Conservation (phyloP, 108 stramenopile species). For the Cyclotella distinguenda region DNA sequence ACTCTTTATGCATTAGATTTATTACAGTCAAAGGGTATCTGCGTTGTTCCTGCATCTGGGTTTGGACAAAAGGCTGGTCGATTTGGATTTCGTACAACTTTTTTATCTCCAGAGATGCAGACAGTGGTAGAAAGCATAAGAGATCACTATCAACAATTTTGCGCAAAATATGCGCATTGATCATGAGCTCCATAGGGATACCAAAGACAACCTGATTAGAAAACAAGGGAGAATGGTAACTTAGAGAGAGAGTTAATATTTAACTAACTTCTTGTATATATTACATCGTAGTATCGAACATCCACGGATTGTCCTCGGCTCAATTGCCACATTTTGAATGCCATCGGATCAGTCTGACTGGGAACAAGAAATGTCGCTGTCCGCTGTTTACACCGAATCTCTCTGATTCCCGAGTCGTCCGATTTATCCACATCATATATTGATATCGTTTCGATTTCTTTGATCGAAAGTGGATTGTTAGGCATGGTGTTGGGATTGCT, state of each 20-base stretch:
- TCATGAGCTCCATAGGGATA: background rate
- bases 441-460: conserved; percentile 85
- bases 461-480: conserved; percentile 47
- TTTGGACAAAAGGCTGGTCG: conserved; percentile 94
- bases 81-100: conserved; percentile 95
- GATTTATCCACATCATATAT: conserved; percentile 46
- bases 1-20: conserved; percentile 91
- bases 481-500: conserved; percentile 12
- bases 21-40: conserved; percentile 90
- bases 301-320: conserved; percentile 71
- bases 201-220: background rate
- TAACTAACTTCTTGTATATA: conserved; percentile 43
- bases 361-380: conserved; percentile 78
- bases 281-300: conserved; percentile 77
- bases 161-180: conserved; percentile 58
- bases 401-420: conserved; percentile 27
- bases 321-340: conserved; percentile 71
- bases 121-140: conserved; percentile 71
- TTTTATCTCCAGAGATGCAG: conserved; percentile 87
- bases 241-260: background rate
- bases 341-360: conserved; percentile 67
- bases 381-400: conserved; percentile 67
- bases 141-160: conserved; percentile 82
- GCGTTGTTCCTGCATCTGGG: conserved; percentile 95
- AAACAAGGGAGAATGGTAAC: background rate